Conservation (phyloP, 768 basidiomycete genomes). For the Amanita thiersii region DNA sequence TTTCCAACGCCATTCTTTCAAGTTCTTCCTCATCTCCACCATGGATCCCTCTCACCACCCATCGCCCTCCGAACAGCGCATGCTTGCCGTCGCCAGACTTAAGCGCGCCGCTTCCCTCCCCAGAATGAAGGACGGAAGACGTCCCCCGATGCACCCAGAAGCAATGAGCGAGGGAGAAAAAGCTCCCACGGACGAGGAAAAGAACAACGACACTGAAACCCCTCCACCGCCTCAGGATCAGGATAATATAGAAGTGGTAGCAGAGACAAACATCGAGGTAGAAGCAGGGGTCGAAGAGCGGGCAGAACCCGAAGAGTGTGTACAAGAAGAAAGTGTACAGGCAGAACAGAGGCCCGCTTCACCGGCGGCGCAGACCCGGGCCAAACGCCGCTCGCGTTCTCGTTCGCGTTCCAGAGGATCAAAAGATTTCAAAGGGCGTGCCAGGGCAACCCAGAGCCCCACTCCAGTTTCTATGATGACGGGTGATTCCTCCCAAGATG, state of each 20-base stretch:
- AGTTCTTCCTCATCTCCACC: conserved; percentile 10
- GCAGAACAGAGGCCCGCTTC: conserved; percentile 32
- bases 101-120: conserved; percentile 90
- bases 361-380: conserved; percentile 37
- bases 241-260: too few species aligned
- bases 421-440: conserved; percentile 63
- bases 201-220: conserved; percentile 19
- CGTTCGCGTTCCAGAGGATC: conserved; percentile 74
- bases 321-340: conserved; percentile 27
- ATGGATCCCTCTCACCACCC: conserved; percentile 45
- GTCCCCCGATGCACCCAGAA: conserved; percentile 82
- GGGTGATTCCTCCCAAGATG: conserved; percentile 71
- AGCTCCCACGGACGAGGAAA: conserved; percentile 28
- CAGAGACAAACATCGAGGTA: conserved; percentile 7
- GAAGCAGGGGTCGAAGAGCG: conserved; percentile 9
- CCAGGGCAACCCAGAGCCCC: conserved; percentile 38
- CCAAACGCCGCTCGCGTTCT: conserved; percentile 67
- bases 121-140: conserved; percentile 82
- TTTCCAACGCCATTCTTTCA: not conserved
- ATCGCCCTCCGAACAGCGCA: conserved; percentile 64
- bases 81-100: conserved; percentile 81
- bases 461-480: conserved; percentile 34
- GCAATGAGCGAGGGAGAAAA: conserved; percentile 80
- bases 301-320: conserved; percentile 26
- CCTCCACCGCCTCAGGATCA: conserved; percentile 16